Evolutionary conservation across 768 basidiomycete genomes (phyloP), one percentile per base, ranked within the genome.

Genomic region (Rhodotorula diobovata): DNA sequence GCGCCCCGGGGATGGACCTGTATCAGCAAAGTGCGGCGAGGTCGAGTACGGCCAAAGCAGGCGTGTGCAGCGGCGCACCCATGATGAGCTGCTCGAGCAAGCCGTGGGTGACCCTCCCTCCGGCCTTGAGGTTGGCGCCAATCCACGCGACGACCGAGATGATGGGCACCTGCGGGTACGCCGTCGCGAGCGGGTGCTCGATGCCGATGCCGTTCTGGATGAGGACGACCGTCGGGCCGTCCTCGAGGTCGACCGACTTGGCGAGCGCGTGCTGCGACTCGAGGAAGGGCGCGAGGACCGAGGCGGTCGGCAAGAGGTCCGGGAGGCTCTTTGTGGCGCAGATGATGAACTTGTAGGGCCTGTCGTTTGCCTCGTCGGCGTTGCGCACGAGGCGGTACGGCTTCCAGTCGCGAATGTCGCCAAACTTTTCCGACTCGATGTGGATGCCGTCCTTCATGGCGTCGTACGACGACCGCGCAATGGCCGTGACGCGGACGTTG

Each of bases 251-350:
- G 10, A 82, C 72, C 70, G 83, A 81, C 16, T 63, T 43, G 41
- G 41, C 41, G 41, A 7, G 41, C 30, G 34, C 56, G 59, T 81
- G 75, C 80, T 87, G 86, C 34, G 84, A 54, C 7, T 83, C 82
- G 56, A 90, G 79, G 48, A 90, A 78, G 12, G 87, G 85, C 14
- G 81, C 81, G 34, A 91, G 82, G 15, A 90, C 78, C 9, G 80
- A 78, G 0, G 89, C 81, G 12, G 87, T 89, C 20, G 83, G 84
- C 2, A 81, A 76, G 18, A 88, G 76, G 75, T 91, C 89, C 8
- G 89, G 89, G 28, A 90, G 80, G 9, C 86, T 86, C 78, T 91
- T 91, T 2, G 88, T 89, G 8, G 87, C 83, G 58, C 90, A 78
- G 41, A 91, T 70, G 11, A 89, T 88, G 78, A 87, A 86, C 55